These are phyloP conservation scores for Crithidia sp. DNA, from an alignment of 208 protist genomes.

Conservation along the genomic window DNA sequence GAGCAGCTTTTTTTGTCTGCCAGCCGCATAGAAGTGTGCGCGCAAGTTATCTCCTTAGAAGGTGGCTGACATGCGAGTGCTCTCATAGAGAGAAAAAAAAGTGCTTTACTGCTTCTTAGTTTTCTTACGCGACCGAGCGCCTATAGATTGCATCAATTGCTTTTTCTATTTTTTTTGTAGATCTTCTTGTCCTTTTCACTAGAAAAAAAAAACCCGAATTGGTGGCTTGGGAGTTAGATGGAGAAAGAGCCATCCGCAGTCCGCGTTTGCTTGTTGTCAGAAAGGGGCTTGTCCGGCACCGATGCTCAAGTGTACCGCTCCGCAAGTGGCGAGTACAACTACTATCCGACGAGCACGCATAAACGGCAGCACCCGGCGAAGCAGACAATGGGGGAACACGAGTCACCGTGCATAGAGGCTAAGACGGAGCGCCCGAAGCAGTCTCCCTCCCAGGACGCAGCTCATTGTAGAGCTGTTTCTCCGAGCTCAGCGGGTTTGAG, in stretches of 20 bases:
- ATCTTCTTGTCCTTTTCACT: no score
- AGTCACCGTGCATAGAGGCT: not conserved
- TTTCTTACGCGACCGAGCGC: no score
- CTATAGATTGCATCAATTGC: no score
- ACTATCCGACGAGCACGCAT: slow-evolving; percentile 54
- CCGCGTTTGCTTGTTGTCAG: not conserved
- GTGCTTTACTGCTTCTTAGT: no score
- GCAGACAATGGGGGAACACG: not conserved
- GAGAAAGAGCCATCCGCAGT: not conserved
- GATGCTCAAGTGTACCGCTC: slow-evolving; percentile 22
- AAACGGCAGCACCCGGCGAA: slow-evolving; percentile 20
- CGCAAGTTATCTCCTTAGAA: no score
- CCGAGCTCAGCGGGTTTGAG: slow-evolving; percentile 27
- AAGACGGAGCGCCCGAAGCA: not conserved
- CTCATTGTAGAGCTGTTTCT: not conserved
- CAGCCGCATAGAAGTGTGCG: no score
- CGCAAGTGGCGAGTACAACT: slow-evolving; percentile 42
- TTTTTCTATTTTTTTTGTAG: no score
- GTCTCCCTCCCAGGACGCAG: not conserved
- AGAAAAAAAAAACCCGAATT: no score
- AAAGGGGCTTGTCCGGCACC: not conserved
- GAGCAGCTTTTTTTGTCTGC: no score
- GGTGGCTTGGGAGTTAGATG: not conserved
- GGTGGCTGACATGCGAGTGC: no score
- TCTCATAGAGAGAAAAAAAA: no score